These are phyloP conservation scores for Quercus berberidifolia DNA, from an alignment of 306 rosid species.

Conservation along the genomic window DNA sequence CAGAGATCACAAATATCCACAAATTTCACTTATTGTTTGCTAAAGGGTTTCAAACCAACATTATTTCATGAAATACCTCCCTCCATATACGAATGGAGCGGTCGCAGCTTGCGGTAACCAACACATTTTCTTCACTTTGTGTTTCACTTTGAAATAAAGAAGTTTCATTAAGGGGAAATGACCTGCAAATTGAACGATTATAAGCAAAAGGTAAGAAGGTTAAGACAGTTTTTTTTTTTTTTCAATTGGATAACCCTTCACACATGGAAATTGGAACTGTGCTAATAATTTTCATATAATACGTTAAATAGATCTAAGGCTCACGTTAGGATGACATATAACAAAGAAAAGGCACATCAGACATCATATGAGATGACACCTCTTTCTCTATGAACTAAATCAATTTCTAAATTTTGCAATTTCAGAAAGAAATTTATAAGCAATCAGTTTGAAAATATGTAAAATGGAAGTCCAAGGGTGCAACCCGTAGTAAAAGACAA, in stretches of 20 bases:
- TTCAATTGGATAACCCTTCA: not conserved
- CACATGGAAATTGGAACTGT: not conserved
- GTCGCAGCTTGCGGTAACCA: constrained; percentile 82
- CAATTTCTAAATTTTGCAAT: not conserved
- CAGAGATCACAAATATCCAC: not conserved
- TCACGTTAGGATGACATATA: not conserved
- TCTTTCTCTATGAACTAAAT: not conserved
- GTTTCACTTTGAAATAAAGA: constrained; percentile 36
- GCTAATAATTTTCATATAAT: not conserved
- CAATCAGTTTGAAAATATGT: not conserved
- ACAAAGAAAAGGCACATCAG: not conserved
- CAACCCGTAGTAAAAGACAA: not conserved
- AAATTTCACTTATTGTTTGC: not conserved
- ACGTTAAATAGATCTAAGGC: not conserved
- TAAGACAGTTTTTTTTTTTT: no score
- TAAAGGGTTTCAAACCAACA: constrained; percentile 2
- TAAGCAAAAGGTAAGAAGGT: constrained; percentile 12
- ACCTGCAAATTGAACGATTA: constrained; percentile 42
- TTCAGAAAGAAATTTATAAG: not conserved
- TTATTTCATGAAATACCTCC: constrained; percentile 52
- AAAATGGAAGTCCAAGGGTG: not conserved
- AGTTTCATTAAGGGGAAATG: constrained; percentile 56
- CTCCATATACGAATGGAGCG: constrained; percentile 78
- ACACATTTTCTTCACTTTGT: constrained; percentile 40
- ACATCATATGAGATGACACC: not conserved